These are phyloP conservation scores for Volvox reticuliferus DNA, from an alignment of 139 green algal species.

Conservation along the genomic window DNA sequence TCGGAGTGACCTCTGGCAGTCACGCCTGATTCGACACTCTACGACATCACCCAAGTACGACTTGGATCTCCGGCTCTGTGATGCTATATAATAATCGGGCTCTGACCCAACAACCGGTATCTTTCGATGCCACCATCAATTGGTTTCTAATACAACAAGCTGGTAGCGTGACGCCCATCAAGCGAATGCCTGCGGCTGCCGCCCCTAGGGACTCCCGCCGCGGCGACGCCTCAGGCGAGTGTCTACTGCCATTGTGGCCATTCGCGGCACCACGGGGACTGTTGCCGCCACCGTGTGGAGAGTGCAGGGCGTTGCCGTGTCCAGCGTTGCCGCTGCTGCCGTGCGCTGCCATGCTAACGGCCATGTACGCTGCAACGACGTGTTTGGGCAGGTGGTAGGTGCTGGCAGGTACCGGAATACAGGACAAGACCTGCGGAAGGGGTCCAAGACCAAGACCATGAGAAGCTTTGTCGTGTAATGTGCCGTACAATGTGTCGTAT, in stretches of 20 bases:
- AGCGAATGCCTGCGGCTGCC: neutral
- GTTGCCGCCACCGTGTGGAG: constrained; percentile 11
- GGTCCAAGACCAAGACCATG: too few species aligned
- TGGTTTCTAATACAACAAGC: too few species aligned
- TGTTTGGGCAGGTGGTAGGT: constrained; percentile 29
- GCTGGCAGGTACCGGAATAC: constrained; percentile 25
- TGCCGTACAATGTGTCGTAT: too few species aligned
- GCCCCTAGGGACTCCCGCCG: neutral
- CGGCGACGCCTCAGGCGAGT: constrained; percentile 10
- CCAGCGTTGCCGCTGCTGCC: too few species aligned
- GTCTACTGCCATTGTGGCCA: neutral
- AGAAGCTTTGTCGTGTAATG: too few species aligned
- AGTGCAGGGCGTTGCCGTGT: constrained; percentile 1
- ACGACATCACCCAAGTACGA: too few species aligned
- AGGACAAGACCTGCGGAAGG: constrained; percentile 27
- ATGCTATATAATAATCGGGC: too few species aligned
- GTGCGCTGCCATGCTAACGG: neutral
- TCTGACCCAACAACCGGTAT: too few species aligned
- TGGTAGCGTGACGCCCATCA: neutral
- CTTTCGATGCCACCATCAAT: too few species aligned
- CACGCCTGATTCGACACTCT: too few species aligned
- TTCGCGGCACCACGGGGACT: neutral
- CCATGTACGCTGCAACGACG: constrained; percentile 26
- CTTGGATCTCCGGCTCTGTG: too few species aligned
- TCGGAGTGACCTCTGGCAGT: too few species aligned